Evolutionary conservation across 2,329 filamentous ascomycete genomes (phyloP), one percentile per base, ranked within the genome.

Genomic region (Chalara sp.): DNA sequence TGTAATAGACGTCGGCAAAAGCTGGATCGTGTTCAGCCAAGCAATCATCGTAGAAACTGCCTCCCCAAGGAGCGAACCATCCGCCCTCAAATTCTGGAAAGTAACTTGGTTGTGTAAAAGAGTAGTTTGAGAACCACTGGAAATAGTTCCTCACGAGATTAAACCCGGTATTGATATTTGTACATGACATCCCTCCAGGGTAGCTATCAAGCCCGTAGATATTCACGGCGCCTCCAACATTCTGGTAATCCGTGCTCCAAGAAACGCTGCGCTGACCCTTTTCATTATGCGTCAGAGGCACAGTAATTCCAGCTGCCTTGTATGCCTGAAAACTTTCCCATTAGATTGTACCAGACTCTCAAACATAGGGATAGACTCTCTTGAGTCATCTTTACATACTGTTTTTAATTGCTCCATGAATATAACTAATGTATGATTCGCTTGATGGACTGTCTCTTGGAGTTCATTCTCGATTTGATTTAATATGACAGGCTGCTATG

Each of bases 111-210:
- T 80, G 77, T 1, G 75, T 77, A 45, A 65, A 73, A 0, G 76
- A 76, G 50, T 77, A 77, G 40, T 76, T 74, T n/a, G 72, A 68
- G 55, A 81, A 81, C 75, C 76, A 80, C 54, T 79, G 71, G 53
- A 76, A 75, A 56, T 80, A 81, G 5, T 70, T 78, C 30, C 75
- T 70, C 3, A 76, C 68, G 1, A 79, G 61, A 31, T 66, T 73
- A 57, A 78, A 79, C 1, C 75, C 76, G 6, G 67, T 64, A 43
- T 73, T 63, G 1, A 67, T 67, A 48, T 79, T 76, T 1, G 71
- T 75, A 58, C 76, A 79, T 6, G 72, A 73, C 7, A 75, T 56
- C 0, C 75, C 72, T 30, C 71, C 72, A 0, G 73, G 70, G 50
- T 76, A 76, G 39, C 63, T 68, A 54, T 76, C 73, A 1, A 76